Evolutionary conservation across 1,284 basidiomycete genomes (phyloP).

Genomic region (Ustilago esculenta): DNA sequence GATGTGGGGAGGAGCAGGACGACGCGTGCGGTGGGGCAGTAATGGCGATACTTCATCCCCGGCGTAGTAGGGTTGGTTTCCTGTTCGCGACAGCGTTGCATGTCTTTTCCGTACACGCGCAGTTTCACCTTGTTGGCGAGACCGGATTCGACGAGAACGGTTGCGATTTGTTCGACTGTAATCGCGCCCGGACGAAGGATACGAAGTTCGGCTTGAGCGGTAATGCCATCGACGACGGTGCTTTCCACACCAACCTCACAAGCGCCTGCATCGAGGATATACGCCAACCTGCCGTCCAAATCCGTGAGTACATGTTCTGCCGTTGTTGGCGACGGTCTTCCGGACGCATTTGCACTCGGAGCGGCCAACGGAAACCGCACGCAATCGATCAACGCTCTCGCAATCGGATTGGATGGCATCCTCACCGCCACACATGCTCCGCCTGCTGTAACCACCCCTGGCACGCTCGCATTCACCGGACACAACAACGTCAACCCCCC

Average conservation of each 20-base stretch:
- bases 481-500: slow-evolving; percentile 93
- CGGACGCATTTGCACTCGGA: slow-evolving; percentile 93
- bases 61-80: slow-evolving; percentile 81
- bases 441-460: slow-evolving; percentile 73
- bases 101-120: slow-evolving; percentile 62
- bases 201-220: slow-evolving; percentile 74
- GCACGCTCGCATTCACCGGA: slow-evolving; percentile 70
- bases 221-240: slow-evolving; percentile 86
- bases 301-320: slow-evolving; percentile 86
- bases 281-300: slow-evolving; percentile 70
- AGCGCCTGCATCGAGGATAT: slow-evolving; percentile 91
- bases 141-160: slow-evolving; percentile 24
- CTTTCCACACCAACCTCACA: slow-evolving; percentile 93
- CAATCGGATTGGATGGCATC: slow-evolving; percentile 93
- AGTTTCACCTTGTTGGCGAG: slow-evolving; percentile 30
- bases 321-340: slow-evolving; percentile 91
- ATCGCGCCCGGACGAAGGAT: slow-evolving; percentile 91
- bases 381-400: slow-evolving; percentile 84
- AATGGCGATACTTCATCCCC: slow-evolving; percentile 99
- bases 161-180: slow-evolving; percentile 78
- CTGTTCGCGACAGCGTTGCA: slow-evolving; percentile 45
- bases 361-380: slow-evolving; percentile 84
- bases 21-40: slow-evolving; percentile 75
- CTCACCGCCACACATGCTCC: slow-evolving; percentile 88
- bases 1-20: slow-evolving; percentile 44